phyloP scores from a whole-genome alignment of 129 eudicot genomes.

The Saussurea involucrata region DNA sequence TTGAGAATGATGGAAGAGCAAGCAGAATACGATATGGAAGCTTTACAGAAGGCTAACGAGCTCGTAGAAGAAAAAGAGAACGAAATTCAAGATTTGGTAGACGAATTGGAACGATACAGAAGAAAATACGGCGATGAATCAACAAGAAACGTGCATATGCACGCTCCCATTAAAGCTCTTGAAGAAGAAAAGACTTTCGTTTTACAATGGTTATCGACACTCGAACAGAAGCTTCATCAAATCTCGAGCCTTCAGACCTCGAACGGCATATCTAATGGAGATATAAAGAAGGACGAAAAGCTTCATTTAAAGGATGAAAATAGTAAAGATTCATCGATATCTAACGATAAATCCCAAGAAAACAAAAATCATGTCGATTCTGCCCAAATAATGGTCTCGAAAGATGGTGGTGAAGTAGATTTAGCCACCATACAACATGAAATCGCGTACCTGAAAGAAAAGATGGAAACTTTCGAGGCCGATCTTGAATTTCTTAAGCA shows the following conservation, averaged over 20 bases:
- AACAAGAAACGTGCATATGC: background rate
- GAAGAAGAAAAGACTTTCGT: conserved; percentile 52
- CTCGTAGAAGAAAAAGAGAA: conserved; percentile 74
- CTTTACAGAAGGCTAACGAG: conserved; percentile 74
- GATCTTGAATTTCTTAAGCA: conserved; percentile 57
- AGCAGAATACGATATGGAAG: conserved; percentile 87
- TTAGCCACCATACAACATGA: conserved; percentile 36
- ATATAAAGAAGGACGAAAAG: conserved; percentile 9
- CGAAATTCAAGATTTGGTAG: conserved; percentile 68
- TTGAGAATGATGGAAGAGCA: conserved; percentile 97
- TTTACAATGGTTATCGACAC: conserved; percentile 36
- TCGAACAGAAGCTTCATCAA: conserved; percentile 49
- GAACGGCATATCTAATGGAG: conserved; percentile 13
- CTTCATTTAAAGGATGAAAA: conserved; percentile 12
- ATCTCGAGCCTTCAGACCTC: conserved; percentile 3
- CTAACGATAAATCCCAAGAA: conserved; percentile 15
- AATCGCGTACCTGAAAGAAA: conserved; percentile 39
- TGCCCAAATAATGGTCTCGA: background rate
- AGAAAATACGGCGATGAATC: conserved; percentile 37
- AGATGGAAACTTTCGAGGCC: conserved; percentile 53
- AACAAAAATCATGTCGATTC: conserved; percentile 20
- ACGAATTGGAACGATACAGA: conserved; percentile 54
- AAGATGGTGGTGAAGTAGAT: conserved; percentile 3
- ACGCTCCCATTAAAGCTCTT: conserved; percentile 14
- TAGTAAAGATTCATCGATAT: conserved; percentile 17